Evolutionary conservation across 2,329 filamentous ascomycete genomes (phyloP).

Genomic region (Hymenoscyphus repandus): DNA sequence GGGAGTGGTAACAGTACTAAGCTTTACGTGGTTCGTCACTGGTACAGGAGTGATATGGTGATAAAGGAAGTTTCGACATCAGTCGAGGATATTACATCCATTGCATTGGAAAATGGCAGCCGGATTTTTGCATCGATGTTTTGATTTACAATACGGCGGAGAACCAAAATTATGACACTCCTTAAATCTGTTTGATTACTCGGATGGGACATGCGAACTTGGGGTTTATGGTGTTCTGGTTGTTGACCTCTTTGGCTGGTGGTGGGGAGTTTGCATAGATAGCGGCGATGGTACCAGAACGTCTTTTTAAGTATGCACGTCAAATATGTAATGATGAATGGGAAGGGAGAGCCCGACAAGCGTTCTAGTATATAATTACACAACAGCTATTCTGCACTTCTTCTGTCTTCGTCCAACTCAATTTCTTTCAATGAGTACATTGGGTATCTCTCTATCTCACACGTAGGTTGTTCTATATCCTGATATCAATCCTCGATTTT

Average conservation of each 20-base stretch:
- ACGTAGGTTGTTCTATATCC: background rate
- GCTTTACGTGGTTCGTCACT: constrained; percentile 60
- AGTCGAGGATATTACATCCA: background rate
- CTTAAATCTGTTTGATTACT: constrained; percentile 5
- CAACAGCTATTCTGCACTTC: background rate
- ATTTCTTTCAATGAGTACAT: background rate
- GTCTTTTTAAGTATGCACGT: background rate
- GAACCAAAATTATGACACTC: constrained; percentile 10
- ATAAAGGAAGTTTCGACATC: background rate
- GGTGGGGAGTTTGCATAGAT: constrained; percentile 18
- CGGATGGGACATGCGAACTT: constrained; percentile 8
- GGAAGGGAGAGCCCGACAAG: too few relatives aligned
- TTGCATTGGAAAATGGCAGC: background rate
- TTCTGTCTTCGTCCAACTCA: background rate
- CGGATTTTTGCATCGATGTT: background rate
- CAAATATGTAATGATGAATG: constrained; percentile 8
- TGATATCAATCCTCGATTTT: too few relatives aligned
- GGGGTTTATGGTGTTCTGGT: constrained; percentile 16
- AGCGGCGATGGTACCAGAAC: constrained; percentile 5
- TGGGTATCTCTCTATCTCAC: background rate
- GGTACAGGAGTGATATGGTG: constrained; percentile 36
- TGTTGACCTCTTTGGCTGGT: constrained; percentile 4
- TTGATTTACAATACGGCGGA: background rate
- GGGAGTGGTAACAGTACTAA: constrained; percentile 50
- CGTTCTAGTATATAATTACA: background rate